phyloP scores from a whole-genome alignment of 2,329 filamentous ascomycete genomes.

The Pseudopithomyces maydicus region DNA sequence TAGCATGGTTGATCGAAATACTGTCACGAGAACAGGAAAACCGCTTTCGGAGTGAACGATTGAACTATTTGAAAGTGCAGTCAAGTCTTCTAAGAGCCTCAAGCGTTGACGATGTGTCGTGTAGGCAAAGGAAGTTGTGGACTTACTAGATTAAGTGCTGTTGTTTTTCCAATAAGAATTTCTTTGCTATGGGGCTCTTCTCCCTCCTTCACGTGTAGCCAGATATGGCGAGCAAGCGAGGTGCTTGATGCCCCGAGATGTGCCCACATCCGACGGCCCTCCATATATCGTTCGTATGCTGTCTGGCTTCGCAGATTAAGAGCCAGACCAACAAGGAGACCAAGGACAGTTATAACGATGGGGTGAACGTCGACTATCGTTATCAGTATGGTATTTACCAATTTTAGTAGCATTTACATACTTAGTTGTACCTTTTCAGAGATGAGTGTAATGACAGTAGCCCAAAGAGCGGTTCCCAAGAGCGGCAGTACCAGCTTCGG shows the following conservation, averaged over 20 bases:
- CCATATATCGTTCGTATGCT: slow-evolving; percentile 71
- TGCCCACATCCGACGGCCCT: slow-evolving; percentile 68
- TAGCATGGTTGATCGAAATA: too few relatives aligned
- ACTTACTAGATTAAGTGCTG: too few relatives aligned
- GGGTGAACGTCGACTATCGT: slow-evolving; percentile 62
- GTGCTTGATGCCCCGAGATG: slow-evolving; percentile 60
- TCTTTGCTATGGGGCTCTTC: slow-evolving; percentile 64
- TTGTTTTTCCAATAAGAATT: slow-evolving; percentile 54
- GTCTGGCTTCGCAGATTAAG: slow-evolving; percentile 78
- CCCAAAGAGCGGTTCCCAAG: slow-evolving; percentile 66
- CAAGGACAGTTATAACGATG: slow-evolving; percentile 65
- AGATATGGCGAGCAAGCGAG: slow-evolving; percentile 72
- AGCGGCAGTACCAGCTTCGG: slow-evolving; percentile 76
- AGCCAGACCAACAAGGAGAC: slow-evolving; percentile 79
- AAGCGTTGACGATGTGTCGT: too few relatives aligned
- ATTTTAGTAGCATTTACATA: too few relatives aligned
- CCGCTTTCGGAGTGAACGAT: too few relatives aligned
- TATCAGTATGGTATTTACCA: too few relatives aligned
- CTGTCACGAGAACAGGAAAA: too few relatives aligned
- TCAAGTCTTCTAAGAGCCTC: too few relatives aligned
- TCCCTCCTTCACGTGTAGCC: slow-evolving; percentile 74
- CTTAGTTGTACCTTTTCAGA: too few relatives aligned
- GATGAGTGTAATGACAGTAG: too few relatives aligned
- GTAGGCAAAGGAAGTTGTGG: too few relatives aligned
- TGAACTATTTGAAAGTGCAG: too few relatives aligned